A percentile compares a stretch with the other conserved stretches of the same genome.
These are phyloP conservation scores for Trametes gibbosa DNA, from an alignment of 768 basidiomycete genomes.

Conservation along the genomic window DNA sequence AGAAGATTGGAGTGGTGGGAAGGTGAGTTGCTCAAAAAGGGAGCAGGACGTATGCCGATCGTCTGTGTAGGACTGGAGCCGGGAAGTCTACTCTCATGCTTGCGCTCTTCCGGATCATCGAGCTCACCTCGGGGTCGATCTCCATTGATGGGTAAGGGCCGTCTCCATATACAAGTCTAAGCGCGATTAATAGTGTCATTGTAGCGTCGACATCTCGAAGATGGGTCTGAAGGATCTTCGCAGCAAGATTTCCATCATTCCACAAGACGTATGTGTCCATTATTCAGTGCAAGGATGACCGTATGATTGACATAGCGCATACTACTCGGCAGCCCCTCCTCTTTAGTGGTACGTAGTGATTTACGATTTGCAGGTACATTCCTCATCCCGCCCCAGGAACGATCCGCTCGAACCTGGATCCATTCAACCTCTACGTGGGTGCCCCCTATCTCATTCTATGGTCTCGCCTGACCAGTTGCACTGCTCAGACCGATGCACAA, in stretches of 20 bases:
- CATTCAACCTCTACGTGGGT: conserved; percentile 53
- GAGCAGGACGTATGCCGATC: not conserved
- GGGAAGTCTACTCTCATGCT: conserved; percentile 64
- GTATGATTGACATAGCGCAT: not conserved
- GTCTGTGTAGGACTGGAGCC: conserved; percentile 44
- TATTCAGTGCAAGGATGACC: conserved; percentile 1
- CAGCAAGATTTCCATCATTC: conserved; percentile 59
- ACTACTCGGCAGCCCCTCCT: conserved; percentile 43
- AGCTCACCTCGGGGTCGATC: conserved; percentile 59
- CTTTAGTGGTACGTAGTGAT: conserved; percentile 46
- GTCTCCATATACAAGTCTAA: not conserved
- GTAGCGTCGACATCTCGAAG: conserved; percentile 60
- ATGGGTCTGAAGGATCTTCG: conserved; percentile 66
- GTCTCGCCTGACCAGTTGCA: not conserved
- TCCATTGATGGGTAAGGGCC: conserved; percentile 56
- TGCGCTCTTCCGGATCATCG: conserved; percentile 66
- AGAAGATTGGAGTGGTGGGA: conserved; percentile 80
- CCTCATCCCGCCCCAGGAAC: conserved; percentile 36
- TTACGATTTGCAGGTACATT: not conserved
- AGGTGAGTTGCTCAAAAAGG: conserved; percentile 27
- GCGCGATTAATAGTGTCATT: conserved; percentile 8
- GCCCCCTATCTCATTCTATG: not conserved
- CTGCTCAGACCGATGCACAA: conserved; percentile 41
- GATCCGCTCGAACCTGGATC: conserved; percentile 55
- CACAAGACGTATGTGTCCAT: conserved; percentile 54